These are phyloP conservation scores for Penicillium tannophilum DNA, from an alignment of 495 filamentous ascomycete genomes.

Conservation along the genomic window DNA sequence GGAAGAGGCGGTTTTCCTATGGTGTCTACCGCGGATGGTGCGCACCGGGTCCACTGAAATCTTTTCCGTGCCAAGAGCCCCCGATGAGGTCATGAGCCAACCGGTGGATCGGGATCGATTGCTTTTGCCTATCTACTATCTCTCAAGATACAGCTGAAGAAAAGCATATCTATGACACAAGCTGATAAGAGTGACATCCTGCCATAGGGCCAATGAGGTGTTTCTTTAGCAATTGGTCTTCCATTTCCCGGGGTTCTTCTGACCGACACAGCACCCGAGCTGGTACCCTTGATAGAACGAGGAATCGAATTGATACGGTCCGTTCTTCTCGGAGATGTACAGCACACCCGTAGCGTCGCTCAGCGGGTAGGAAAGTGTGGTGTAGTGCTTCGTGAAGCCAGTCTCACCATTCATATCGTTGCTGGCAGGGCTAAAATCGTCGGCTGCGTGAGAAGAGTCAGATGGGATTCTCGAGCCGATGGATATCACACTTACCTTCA, in stretches of 20 bases:
- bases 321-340: too few relatives aligned
- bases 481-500: too few relatives aligned
- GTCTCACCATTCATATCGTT: too few relatives aligned
- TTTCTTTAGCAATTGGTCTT: background rate
- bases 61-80: slow-evolving; percentile 21
- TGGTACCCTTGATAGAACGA: too few relatives aligned
- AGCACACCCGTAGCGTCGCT: too few relatives aligned
- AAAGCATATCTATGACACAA: background rate
- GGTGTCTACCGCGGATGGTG: background rate
- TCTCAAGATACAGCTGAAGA: background rate
- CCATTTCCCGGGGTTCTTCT: background rate
- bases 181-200: background rate
- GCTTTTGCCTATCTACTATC: background rate
- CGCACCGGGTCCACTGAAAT: slow-evolving; percentile 10
- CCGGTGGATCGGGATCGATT: slow-evolving; percentile 1
- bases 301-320: too few relatives aligned
- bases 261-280: background rate
- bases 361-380: too few relatives aligned
- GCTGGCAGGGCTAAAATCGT: too few relatives aligned
- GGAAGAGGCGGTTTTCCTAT: background rate
- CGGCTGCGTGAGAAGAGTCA: too few relatives aligned
- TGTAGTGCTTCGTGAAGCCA: too few relatives aligned
- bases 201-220: background rate
- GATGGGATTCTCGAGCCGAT: too few relatives aligned
- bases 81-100: slow-evolving; percentile 22